Conservation (phyloP, 768 basidiomycete species). For the Polyporus arcularius region DNA sequence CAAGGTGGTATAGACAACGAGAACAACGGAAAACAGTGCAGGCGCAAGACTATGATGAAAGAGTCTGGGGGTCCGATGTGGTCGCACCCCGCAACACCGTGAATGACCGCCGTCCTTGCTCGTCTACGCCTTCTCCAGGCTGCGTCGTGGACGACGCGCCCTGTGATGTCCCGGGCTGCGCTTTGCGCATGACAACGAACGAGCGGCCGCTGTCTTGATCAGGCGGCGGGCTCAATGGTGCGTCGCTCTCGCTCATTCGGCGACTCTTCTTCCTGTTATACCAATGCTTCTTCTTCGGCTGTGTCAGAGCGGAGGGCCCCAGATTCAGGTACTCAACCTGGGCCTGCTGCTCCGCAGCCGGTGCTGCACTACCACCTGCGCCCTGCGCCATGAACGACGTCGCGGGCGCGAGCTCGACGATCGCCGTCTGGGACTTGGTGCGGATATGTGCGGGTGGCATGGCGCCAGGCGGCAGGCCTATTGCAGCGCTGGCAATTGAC, state of each 20-base stretch:
- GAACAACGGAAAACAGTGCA: conserved; percentile 4
- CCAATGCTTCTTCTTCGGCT: conserved; percentile 70
- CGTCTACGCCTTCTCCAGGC: conserved; percentile 2
- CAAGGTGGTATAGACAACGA: not conserved
- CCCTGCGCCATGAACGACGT: conserved; percentile 3
- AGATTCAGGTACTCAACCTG: conserved; percentile 11
- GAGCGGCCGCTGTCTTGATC: conserved; percentile 30
- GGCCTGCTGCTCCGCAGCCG: not conserved
- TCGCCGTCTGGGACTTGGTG: conserved; percentile 81
- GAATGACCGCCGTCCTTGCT: conserved; percentile 28
- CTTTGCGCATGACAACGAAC: conserved; percentile 36
- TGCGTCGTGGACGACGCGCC: conserved; percentile 7
- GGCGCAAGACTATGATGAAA: not conserved
- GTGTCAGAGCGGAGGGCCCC: conserved; percentile 25
- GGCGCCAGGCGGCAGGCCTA: conserved; percentile 57
- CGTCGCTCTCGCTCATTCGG: conserved; percentile 58
- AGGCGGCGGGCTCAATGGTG: conserved; percentile 9
- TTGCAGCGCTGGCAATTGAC: conserved; percentile 46
- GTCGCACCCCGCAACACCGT: conserved; percentile 30
- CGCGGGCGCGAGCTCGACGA: conserved; percentile 55
- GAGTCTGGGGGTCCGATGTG: conserved; percentile 22
- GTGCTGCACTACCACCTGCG: conserved; percentile 19
- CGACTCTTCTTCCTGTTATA: conserved; percentile 62
- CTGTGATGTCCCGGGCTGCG: conserved; percentile 21
- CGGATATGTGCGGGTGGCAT: conserved; percentile 68